Conservation (phyloP, 148 eudicot species). For the Gaultheria prostrata region DNA sequence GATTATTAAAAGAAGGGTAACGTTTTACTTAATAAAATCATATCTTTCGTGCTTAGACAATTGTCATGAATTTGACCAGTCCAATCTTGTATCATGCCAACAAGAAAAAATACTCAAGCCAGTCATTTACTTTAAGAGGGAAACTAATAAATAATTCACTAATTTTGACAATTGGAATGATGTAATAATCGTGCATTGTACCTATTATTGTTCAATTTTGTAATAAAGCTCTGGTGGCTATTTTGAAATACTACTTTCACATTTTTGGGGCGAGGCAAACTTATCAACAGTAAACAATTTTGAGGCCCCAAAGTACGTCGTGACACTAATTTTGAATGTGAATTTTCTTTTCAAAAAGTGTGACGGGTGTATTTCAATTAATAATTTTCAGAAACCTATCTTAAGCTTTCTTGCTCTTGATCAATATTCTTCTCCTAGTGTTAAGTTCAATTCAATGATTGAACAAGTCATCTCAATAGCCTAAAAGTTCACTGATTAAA, state of each 20-base stretch:
- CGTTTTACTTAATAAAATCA: no score
- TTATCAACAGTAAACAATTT: not conserved
- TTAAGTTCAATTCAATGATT: conserved; percentile 3
- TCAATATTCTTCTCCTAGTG: not conserved
- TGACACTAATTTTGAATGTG: not conserved
- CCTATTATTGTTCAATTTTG: not conserved
- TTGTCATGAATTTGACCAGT: no score
- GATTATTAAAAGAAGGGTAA: no score
- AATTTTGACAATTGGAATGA: not conserved
- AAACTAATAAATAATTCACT: not conserved
- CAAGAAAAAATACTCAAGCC: not conserved
- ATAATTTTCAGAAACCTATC: not conserved
- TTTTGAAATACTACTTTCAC: not conserved
- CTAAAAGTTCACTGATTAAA: not conserved
- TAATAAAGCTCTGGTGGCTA: not conserved
- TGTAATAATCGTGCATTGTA: not conserved
- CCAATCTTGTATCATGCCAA: not conserved
- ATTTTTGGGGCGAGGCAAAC: not conserved
- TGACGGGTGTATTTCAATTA: not conserved
- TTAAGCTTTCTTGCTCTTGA: not conserved
- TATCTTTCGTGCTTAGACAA: no score
- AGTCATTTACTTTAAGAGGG: not conserved
- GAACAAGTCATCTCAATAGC: conserved; percentile 5
- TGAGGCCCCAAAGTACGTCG: not conserved
- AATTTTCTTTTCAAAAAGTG: not conserved